A percentile compares a stretch with the other conserved stretches of the same genome.
phyloP scores from a whole-genome alignment of 2,329 filamentous ascomycete species.

The Cordyceps militaris region DNA sequence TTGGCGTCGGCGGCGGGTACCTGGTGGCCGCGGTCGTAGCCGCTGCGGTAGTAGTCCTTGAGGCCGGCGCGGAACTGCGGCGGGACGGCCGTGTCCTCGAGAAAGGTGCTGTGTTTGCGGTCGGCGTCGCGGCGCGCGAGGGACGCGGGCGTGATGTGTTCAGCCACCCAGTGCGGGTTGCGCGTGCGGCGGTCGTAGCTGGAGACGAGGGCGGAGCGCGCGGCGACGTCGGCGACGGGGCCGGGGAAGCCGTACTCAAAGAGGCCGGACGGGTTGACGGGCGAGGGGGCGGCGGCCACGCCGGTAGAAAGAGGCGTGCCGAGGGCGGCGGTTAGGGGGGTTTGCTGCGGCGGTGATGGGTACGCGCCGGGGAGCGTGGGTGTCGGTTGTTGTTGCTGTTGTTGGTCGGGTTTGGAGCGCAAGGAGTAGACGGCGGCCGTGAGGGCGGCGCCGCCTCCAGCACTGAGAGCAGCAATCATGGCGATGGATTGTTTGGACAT shows the following conservation, averaged over 20 bases:
- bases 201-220: constrained; percentile 70
- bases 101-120: constrained; percentile 74
- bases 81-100: constrained; percentile 74
- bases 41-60: constrained; percentile 89
- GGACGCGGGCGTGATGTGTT: constrained; percentile 91
- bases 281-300: constrained; percentile 29
- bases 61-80: constrained; percentile 82
- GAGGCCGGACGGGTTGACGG: constrained; percentile 67
- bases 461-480: constrained; percentile 68
- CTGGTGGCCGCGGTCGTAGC: constrained; percentile 94
- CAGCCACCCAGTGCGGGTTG: constrained; percentile 91
- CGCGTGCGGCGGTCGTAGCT: constrained; percentile 83
- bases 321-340: constrained; percentile 28
- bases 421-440: constrained; percentile 62
- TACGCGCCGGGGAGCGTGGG: constrained; percentile 24
- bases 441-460: constrained; percentile 67
- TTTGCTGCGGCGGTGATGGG: constrained; percentile 19
- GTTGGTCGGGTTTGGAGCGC: constrained; percentile 37
- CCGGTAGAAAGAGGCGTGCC: constrained; percentile 53
- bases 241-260: constrained; percentile 90
- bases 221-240: constrained; percentile 75
- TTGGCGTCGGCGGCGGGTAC: constrained; percentile 94
- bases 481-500: constrained; percentile 78
- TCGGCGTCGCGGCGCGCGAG: constrained; percentile 69
- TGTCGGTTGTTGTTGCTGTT: constrained; percentile 7